Percentiles rank a stretch among this genome's conserved stretches.
These are phyloP conservation scores for Skeletonema costatum DNA, from an alignment of 108 stramenopile species.

Conservation along the genomic window DNA sequence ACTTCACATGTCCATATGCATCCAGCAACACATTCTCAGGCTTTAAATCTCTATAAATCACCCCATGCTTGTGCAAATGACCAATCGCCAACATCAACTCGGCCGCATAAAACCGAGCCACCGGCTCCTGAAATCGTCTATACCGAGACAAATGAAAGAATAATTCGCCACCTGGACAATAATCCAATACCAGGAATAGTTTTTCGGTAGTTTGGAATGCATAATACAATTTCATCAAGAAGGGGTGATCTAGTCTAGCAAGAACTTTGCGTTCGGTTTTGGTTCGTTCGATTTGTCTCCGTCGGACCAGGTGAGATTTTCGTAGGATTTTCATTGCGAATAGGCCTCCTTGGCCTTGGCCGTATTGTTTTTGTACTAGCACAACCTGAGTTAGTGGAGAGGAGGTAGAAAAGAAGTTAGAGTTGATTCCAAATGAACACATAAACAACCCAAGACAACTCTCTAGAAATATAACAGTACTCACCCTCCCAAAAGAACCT, in stretches of 20 bases:
- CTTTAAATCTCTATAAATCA: conserved; percentile 91
- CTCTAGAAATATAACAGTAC: background rate
- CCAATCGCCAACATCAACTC: conserved; percentile 91
- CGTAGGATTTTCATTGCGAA: conserved; percentile 99
- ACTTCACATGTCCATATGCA: conserved; percentile 91
- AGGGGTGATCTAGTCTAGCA: conserved; percentile 84
- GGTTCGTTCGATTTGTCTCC: conserved; percentile 96
- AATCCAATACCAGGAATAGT: conserved; percentile 94
- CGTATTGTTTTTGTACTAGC: conserved; percentile 82
- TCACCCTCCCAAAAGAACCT: conserved; percentile 91
- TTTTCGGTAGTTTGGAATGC: conserved; percentile 91
- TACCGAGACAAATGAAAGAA: conserved; percentile 96
- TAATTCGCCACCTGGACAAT: conserved; percentile 97
- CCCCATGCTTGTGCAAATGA: conserved; percentile 84
- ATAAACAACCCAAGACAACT: background rate
- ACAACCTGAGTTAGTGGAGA: conserved; percentile 66
- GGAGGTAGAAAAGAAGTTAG: background rate
- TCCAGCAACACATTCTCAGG: conserved; percentile 92
- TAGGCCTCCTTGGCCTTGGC: conserved; percentile 71
- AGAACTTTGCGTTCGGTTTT: conserved; percentile 96
- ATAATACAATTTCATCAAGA: conserved; percentile 91
- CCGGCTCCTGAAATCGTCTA: conserved; percentile 91
- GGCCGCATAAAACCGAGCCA: conserved; percentile 93
- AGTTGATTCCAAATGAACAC: background rate
- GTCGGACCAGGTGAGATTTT: conserved; percentile 91